These are phyloP conservation scores for Tulasnella sp. DNA, from an alignment of 768 basidiomycete genomes.

Conservation along the genomic window DNA sequence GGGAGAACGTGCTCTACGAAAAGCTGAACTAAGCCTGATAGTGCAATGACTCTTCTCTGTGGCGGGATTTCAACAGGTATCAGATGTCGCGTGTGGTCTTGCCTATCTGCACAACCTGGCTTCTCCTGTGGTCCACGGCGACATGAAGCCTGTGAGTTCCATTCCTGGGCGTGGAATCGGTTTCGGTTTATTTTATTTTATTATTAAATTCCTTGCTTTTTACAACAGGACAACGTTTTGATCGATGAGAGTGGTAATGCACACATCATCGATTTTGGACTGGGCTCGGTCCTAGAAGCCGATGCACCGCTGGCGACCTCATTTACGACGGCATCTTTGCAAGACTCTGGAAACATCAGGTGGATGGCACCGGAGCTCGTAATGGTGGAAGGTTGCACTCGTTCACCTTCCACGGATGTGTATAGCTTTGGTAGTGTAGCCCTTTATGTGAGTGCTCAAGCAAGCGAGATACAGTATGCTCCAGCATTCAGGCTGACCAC, in stretches of 20 bases:
- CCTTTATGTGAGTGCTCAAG: neutral
- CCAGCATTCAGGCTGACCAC: too few species aligned
- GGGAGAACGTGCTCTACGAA: too few species aligned
- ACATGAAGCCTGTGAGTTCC: neutral
- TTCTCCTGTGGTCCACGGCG: constrained; percentile 1
- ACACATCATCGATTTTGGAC: constrained; percentile 8
- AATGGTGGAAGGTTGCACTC: neutral
- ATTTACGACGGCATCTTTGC: neutral
- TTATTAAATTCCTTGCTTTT: too few species aligned
- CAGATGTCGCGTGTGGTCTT: neutral
- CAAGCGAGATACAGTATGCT: too few species aligned
- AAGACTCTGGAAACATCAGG: neutral
- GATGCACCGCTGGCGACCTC: neutral
- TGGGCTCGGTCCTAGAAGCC: neutral
- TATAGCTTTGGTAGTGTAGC: neutral
- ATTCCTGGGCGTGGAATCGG: neutral
- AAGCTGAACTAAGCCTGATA: neutral
- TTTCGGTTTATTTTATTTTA: neutral
- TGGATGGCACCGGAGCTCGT: neutral
- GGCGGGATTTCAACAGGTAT: neutral
- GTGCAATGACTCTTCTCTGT: too few species aligned
- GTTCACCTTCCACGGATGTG: neutral
- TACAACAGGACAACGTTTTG: constrained; percentile 5
- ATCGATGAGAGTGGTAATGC: neutral
- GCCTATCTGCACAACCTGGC: neutral